Evolutionary conservation across 257 asterid species (phyloP), one percentile per base, ranked within the genome.

Genomic region (Hygrophila difformis): DNA sequence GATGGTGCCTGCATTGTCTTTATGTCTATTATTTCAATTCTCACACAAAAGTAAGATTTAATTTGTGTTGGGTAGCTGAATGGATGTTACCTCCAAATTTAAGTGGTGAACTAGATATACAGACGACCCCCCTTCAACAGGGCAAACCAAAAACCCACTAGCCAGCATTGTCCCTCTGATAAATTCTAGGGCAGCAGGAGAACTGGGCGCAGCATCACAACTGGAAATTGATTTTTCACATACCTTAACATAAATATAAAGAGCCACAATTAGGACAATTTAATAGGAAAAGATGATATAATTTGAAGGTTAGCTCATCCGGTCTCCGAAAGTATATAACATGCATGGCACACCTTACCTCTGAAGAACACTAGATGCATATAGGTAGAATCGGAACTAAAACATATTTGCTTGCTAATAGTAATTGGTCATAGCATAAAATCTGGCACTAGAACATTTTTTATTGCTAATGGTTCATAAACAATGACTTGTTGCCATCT

Each of bases 61-160:
- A 7, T 33, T 50, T 28, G 23, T 44, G 47, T 31, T 41, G 12
- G 31, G 24, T 18, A 26, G 61, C 49, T n/a, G 14, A 47, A 48
- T 17, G 51, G 14, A 33, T 17, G 7, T 10, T 55, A 71, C 78
- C 79, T 75, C 71, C 31, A 57, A 65, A 62, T 75, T 73, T 26
- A 64, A 33, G 73, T 70, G 78, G 21, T 58, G 66, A 35, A 75
- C 66, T 1, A 66, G 52, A 44, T 56, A 47, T 37, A 69, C 31
- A 39, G 59, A 56, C 38, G 82, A 74, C 16, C 79, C 79, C 40
- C 54, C 64, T 31, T 56, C 76, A 29, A 52, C 42, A 1, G 76
- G 70, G 11, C 62, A 39, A 47, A 75, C 39, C 69, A 75, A 39
- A 60, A 59, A 75, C 18, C 83, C 83, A 61, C 79, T 71, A 15